Base-by-base conservation (phyloP, 805 yeast genomes). In the Vanderwaltozyma yarrowii region DNA sequence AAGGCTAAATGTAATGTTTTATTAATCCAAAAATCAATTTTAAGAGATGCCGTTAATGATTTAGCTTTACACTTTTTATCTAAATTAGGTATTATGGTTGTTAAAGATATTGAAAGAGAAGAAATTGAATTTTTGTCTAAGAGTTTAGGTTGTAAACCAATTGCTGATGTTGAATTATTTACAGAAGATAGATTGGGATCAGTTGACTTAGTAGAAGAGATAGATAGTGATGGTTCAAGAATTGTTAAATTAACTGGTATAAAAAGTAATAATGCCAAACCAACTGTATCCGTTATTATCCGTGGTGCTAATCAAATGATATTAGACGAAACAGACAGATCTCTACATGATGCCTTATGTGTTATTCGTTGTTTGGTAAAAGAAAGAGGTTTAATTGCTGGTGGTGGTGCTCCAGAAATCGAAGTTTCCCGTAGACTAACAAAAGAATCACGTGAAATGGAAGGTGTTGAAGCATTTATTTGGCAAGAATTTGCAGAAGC, bases 361-460 rank as follows among this genome's bases (percentile, higher is more conserved):
- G 98, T 89, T 19, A 72, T 87, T 40, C 75, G 94, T 56, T 86
- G 95, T 64, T 69, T 86, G 39, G 95, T 87, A 20, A 85, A 86
- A 57, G 86, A 84, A 59, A 80, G 74, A 55, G 95, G 95, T 24
- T 59, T 82, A 56, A 87, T 92, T 65, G 96, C 97, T 12, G 99
- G 99, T 52, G 99, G 98, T 46, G 98, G 97, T 52, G 97, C 98
- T 5, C 95, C 97, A 33, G 96, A 87, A 64, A 77, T 87, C 47
- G 96, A 88, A 67, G 79, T 85, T 7, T 76, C 95, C 10, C 75
- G 89, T 45, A 73, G 74, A 12, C 65, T 87, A 47, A 66, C 73
- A 49, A 77, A 75, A 49, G 94, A 86, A 60, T 71, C 94, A 23
- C 71, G 77, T 46, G 66, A 74, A 37, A 68, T 81, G 47, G 73